Percentiles rank a stretch among this genome's conserved stretches.
Evolutionary conservation across 768 basidiomycete genomes (phyloP).

Genomic region (Mrakia blollopis): DNA sequence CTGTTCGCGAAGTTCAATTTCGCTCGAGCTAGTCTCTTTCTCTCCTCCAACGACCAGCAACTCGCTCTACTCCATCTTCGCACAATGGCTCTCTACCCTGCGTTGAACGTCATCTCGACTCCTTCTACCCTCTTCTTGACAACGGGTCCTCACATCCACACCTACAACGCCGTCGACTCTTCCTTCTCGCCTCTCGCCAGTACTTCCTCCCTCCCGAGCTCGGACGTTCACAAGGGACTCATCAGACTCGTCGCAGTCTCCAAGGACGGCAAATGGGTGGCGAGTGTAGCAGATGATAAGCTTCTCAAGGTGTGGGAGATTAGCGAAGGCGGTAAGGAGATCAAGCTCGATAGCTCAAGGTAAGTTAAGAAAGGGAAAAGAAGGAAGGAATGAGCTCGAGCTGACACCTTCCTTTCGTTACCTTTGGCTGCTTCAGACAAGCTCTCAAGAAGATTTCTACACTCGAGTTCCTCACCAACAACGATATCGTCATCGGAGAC

Average conservation of each 20-base stretch:
- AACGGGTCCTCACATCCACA: constrained; percentile 21
- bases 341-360: constrained; percentile 62
- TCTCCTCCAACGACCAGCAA: constrained; percentile 1
- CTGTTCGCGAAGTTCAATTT: no score
- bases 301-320: constrained; percentile 68
- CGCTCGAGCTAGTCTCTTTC: not conserved
- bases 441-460: constrained; percentile 77
- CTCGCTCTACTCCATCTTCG: not conserved
- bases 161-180: not conserved
- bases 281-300: constrained; percentile 74
- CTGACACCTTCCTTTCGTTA: not conserved
- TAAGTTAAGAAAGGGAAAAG: constrained; percentile 41
- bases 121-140: not conserved
- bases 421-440: constrained; percentile 51
- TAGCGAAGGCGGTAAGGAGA: constrained; percentile 41
- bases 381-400: not conserved
- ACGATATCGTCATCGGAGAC: constrained; percentile 74
- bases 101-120: constrained; percentile 17
- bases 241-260: constrained; percentile 39
- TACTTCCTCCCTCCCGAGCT: constrained; percentile 13
- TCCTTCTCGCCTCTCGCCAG: constrained; percentile 14
- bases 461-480: constrained; percentile 59
- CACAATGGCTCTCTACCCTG: constrained; percentile 21
- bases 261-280: constrained; percentile 45
- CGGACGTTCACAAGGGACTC: constrained; percentile 28